Evolutionary conservation across 768 basidiomycete genomes (phyloP).

Genomic region (Amanita pallidorosea): DNA sequence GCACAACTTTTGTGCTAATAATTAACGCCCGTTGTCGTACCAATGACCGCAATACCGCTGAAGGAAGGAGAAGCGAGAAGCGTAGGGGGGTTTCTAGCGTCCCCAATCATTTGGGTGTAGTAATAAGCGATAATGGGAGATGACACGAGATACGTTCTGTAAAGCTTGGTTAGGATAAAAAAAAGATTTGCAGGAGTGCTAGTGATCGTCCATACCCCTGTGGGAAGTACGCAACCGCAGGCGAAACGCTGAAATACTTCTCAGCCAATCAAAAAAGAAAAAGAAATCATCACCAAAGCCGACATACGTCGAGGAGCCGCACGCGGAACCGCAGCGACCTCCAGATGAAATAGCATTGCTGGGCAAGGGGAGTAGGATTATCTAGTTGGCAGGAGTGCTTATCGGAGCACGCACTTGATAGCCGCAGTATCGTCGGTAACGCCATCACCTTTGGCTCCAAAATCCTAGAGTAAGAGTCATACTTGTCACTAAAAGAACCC

Average conservation of each 20-base stretch:
- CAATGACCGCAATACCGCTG: slow-evolving; percentile 65
- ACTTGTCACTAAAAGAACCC: background rate
- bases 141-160: slow-evolving; percentile 59
- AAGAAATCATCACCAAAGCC: background rate
- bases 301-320: slow-evolving; percentile 48
- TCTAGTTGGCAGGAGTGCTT: background rate
- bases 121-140: slow-evolving; percentile 62
- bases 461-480: slow-evolving; percentile 16
- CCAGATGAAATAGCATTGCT: slow-evolving; percentile 62
- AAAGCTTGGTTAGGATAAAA: background rate
- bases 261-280: background rate
- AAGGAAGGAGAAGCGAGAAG: slow-evolving; percentile 56
- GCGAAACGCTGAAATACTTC: slow-evolving; percentile 35
- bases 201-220: slow-evolving; percentile 32
- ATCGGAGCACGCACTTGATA: slow-evolving; percentile 40
- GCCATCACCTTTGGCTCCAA: slow-evolving; percentile 44
- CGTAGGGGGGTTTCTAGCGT: slow-evolving; percentile 57
- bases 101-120: slow-evolving; percentile 71
- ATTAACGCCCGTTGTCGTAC: slow-evolving; percentile 21
- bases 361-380: background rate
- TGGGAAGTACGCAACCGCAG: slow-evolving; percentile 74
- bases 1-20: background rate
- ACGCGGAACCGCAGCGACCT: slow-evolving; percentile 47
- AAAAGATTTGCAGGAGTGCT: background rate
- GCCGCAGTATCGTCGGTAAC: slow-evolving; percentile 66